phyloP scores from a whole-genome alignment of 495 filamentous ascomycete genomes.

The Copromyces sp. region DNA sequence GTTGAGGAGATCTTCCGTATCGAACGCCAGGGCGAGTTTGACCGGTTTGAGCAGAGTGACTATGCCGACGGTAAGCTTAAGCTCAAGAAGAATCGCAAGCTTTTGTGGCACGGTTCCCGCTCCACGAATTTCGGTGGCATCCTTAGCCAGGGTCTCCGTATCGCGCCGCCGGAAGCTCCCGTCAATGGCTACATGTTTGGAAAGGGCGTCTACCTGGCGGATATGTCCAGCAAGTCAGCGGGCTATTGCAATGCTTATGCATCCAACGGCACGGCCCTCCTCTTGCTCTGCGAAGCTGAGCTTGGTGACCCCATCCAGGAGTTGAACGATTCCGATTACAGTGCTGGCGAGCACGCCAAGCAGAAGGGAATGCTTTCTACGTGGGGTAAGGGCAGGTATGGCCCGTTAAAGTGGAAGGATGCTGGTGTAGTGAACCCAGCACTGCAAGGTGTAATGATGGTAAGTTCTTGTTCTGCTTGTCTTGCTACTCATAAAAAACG shows the following conservation, averaged over 20 bases:
- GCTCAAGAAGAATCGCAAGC: slow-evolving; percentile 43
- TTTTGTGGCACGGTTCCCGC: slow-evolving; percentile 79
- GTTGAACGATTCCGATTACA: slow-evolving; percentile 40
- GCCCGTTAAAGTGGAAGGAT: slow-evolving; percentile 66
- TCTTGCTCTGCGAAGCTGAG: slow-evolving; percentile 72
- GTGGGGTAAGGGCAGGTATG: slow-evolving; percentile 48
- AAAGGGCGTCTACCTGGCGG: slow-evolving; percentile 85
- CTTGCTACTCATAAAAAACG: background rate
- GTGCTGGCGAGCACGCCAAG: slow-evolving; percentile 54
- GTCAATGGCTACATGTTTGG: slow-evolving; percentile 71
- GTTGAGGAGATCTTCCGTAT: slow-evolving; percentile 78
- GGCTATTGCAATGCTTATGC: slow-evolving; percentile 53
- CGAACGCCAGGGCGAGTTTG: slow-evolving; percentile 60
- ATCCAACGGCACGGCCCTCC: slow-evolving; percentile 40
- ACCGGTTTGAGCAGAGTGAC: slow-evolving; percentile 50
- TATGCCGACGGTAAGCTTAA: slow-evolving; percentile 23
- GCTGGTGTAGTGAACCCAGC: slow-evolving; percentile 50
- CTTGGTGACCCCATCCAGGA: slow-evolving; percentile 61
- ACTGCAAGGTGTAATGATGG: slow-evolving; percentile 57
- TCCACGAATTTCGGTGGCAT: slow-evolving; percentile 50
- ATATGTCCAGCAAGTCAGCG: slow-evolving; percentile 64
- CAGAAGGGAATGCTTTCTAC: slow-evolving; percentile 52
- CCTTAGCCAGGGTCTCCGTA: slow-evolving; percentile 72
- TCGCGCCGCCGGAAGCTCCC: slow-evolving; percentile 76
- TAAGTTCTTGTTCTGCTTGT: slow-evolving; percentile 13